Conservation (phyloP, 2,329 filamentous ascomycete genomes). For the Phaeophleospora eucalypticola region DNA sequence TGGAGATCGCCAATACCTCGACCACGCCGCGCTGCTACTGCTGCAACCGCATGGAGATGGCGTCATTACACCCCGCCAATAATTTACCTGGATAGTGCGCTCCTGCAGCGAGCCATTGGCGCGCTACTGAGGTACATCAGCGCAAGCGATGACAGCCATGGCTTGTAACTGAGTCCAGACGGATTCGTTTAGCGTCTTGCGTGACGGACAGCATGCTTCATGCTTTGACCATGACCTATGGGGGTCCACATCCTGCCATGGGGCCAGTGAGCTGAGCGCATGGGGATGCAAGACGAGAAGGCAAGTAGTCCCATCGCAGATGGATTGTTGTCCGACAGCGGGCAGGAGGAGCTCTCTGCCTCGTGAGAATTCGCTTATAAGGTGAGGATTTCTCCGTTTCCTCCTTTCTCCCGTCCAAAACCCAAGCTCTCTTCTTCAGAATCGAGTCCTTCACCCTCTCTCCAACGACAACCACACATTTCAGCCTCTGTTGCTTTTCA, state of each 20-base stretch:
- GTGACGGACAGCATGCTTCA: background rate
- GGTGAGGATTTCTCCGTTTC: background rate
- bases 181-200: background rate
- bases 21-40: background rate
- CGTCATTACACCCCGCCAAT: background rate
- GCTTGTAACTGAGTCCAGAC: background rate
- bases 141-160: background rate
- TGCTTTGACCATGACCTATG: background rate
- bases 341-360: background rate
- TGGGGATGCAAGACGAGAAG: background rate
- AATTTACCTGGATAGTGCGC: background rate
- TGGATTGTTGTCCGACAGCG: background rate
- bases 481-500: background rate
- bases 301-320: background rate
- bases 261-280: background rate
- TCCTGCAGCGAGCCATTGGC: background rate
- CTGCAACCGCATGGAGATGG: background rate
- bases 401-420: background rate
- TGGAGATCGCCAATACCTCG: background rate
- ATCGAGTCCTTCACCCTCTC: too few relatives aligned
- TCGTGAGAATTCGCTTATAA: background rate
- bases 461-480: too few relatives aligned
- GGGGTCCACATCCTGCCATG: background rate
- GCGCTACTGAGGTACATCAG: background rate
- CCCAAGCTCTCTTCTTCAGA: background rate